phyloP scores from a whole-genome alignment of 495 filamentous ascomycete species.

The Xylaria curta region DNA sequence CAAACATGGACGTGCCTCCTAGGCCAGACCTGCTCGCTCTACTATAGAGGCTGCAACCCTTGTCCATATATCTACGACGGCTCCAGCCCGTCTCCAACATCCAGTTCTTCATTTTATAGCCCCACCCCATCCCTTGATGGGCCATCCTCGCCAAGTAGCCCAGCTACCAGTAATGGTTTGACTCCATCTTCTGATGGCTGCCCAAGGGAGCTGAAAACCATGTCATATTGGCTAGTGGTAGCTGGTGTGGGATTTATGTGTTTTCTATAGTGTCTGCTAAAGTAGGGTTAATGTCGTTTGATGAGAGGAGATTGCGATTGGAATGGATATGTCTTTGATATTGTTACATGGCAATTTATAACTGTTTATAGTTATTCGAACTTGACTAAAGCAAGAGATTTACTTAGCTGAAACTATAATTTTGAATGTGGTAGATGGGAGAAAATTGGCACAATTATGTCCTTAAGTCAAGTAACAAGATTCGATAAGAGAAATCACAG shows the following conservation, averaged over 20 bases:
- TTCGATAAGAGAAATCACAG: too few relatives aligned
- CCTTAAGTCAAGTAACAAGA: too few relatives aligned
- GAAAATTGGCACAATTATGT: too few relatives aligned
- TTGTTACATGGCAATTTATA: too few relatives aligned
- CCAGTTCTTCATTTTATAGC: background rate
- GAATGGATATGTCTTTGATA: too few relatives aligned
- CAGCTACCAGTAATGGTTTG: background rate
- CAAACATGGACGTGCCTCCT: slow-evolving; percentile 10
- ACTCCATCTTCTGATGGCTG: slow-evolving; percentile 1
- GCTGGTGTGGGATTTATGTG: background rate
- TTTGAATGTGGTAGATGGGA: too few relatives aligned
- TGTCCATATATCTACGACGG: slow-evolving; percentile 5
- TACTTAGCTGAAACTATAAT: too few relatives aligned
- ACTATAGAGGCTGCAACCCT: slow-evolving; percentile 10
- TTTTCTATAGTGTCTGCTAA: background rate
- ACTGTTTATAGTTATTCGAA: too few relatives aligned
- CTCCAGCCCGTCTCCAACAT: background rate
- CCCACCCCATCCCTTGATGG: background rate
- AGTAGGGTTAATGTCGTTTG: background rate
- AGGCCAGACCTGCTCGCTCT: slow-evolving; percentile 5
- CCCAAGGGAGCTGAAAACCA: background rate
- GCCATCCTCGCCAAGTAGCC: background rate
- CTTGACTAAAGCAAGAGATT: too few relatives aligned
- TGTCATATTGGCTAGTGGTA: background rate
- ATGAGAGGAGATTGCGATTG: too few relatives aligned